Evolutionary conservation across 208 protist genomes (phyloP), one percentile per base, ranked within the genome.

Genomic region (Tritrichomonas musculus): DNA sequence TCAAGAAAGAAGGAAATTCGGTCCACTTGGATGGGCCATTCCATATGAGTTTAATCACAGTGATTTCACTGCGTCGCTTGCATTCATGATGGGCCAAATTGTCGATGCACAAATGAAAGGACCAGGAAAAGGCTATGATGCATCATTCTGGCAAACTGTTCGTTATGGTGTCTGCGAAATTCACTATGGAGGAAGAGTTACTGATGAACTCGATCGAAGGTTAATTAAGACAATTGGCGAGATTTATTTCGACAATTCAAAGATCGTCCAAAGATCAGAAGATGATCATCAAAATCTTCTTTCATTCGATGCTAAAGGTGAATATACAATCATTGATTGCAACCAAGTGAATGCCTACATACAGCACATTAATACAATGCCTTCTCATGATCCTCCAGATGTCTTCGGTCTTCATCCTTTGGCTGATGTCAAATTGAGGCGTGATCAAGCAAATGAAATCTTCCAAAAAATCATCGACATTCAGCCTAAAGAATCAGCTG

Each of bases 11-110:
- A 96, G 97, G 93, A 99, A 99, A 96, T 99, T 99, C 94, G 98
- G 98, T 47, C 97, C 98, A n/a, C 97, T 99, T 93, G 98, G 98
- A 33, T 99, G 98, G 97, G 98, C 97, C 94, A 98, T 99, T 41
- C 97, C 97, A 49, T 99, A 99, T 96, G 98, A 99, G 96, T 99
- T 99, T 95, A 98, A 99, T 95, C 97, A 98, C 94, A 97, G 97
- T 88, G 98, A 99, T 95, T 94, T 98, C 22, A 94, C 82, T n/a
- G 96, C 97, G 20, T 96, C 94, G 13, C 96, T 99, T 93, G 95
- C 97, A 94, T 99, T 99, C 96, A 95, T 99, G 44, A 98, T 99
- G 95, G 99, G 98, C 94, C 98, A 99, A 96, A 97, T 99, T 95
- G 97, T 98, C 95, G 95, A 97, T 55, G 94, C 72, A 98, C 8